Evolutionary conservation across 176 grass and related monocot genomes (phyloP).

Genomic region (Oryza australiensis): DNA sequence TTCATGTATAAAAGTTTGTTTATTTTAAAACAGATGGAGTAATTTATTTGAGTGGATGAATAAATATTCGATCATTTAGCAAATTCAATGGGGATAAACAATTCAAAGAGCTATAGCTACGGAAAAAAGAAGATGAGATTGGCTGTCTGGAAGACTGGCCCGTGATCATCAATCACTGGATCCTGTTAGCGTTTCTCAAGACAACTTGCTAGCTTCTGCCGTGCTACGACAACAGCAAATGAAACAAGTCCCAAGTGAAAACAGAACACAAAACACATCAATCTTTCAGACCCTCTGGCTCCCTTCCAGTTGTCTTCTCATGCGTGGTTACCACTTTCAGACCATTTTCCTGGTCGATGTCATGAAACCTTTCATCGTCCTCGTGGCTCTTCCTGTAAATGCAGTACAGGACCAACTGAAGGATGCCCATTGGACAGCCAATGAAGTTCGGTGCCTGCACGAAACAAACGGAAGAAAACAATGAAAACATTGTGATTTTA

Average conservation of each 20-base stretch:
- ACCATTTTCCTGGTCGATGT: conserved; percentile 44
- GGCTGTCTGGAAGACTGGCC: not conserved
- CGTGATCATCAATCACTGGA: not conserved
- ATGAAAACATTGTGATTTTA: not conserved
- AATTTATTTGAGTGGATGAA: too few relatives aligned
- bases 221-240: not conserved
- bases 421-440: conserved; percentile 51
- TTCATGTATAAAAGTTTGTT: too few relatives aligned
- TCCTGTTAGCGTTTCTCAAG: not conserved
- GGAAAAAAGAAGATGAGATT: not conserved
- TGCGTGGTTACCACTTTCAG: conserved; percentile 13
- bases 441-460: conserved; percentile 70
- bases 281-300: conserved; percentile 4
- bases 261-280: conserved; percentile 16
- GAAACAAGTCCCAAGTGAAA: not conserved
- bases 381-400: conserved; percentile 57
- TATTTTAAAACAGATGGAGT: too few relatives aligned
- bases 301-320: conserved; percentile 6
- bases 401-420: conserved; percentile 63
- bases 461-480: not conserved
- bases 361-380: conserved; percentile 18
- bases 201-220: not conserved
- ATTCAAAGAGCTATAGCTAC: not conserved
- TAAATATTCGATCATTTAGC: not conserved
- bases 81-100: not conserved